Evolutionary conservation across 164 flowering plant genomes (phyloP).

Genomic region (Hamamelis virginiana): DNA sequence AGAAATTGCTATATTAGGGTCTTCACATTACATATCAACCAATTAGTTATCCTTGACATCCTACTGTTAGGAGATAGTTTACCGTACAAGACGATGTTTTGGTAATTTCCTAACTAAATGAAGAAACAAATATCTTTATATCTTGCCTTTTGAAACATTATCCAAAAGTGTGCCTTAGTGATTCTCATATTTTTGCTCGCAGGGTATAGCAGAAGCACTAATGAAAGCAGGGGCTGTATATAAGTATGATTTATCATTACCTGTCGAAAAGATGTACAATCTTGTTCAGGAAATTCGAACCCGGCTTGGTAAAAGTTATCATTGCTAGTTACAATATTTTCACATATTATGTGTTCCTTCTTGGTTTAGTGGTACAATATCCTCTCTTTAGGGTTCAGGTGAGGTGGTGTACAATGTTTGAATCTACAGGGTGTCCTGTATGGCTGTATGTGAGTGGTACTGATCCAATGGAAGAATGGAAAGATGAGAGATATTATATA

Average conservation of each 20-base stretch:
- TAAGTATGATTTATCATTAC: conserved; percentile 94
- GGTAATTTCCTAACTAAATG: background rate
- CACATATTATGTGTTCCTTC: background rate
- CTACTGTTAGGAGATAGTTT: background rate
- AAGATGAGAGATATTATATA: no score
- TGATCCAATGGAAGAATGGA: background rate
- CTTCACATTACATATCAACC: background rate
- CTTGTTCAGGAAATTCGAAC: conserved; percentile 86
- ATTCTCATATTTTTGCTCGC: conserved; percentile 11
- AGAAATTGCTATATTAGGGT: background rate
- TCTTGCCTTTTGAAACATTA: background rate
- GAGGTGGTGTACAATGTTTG: background rate
- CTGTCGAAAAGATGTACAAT: conserved; percentile 77
- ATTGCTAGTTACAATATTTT: conserved; percentile 1
- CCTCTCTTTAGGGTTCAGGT: no score
- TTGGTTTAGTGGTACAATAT: background rate
- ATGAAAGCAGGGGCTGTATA: conserved; percentile 90
- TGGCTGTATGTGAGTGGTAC: background rate
- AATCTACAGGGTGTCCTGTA: background rate
- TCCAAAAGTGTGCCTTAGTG: background rate
- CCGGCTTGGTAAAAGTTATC: conserved; percentile 59
- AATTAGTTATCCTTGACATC: background rate
- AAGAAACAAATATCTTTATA: background rate
- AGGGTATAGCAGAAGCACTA: conserved; percentile 91
- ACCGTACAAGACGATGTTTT: background rate